Conservation (phyloP, 805 yeast genomes). For the Sugiyamaella boreocaroliniensis region DNA sequence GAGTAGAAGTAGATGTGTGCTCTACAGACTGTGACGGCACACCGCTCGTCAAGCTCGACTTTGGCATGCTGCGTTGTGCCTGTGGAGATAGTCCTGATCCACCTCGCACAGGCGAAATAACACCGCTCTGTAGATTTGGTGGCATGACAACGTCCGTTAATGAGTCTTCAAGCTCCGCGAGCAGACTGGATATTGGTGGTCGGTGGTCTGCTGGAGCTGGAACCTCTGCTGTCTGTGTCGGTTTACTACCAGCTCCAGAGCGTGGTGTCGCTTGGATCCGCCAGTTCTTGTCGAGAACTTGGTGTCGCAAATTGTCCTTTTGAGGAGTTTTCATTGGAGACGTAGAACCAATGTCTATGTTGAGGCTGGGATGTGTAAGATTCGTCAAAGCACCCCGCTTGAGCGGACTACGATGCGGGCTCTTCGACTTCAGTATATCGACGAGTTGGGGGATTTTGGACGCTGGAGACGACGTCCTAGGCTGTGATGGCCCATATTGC, state of each 20-base stretch:
- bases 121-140: conserved; percentile 10
- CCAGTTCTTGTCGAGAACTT: conserved; percentile 31
- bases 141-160: conserved; percentile 3
- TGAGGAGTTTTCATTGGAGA: neutral
- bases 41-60: neutral
- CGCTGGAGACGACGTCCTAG: conserved; percentile 1
- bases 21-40: neutral
- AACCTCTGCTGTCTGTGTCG: neutral
- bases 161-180: neutral
- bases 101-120: conserved; percentile 3
- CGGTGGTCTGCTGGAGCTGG: neutral
- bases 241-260: neutral
- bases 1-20: neutral
- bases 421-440: neutral
- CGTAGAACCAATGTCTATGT: neutral
- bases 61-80: neutral
- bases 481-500: conserved; percentile 1
- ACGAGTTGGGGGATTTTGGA: neutral
- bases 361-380: neutral
- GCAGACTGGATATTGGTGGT: neutral
- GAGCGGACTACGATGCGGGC: conserved; percentile 7
- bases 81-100: neutral
- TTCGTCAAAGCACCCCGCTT: neutral
- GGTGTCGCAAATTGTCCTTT: conserved; percentile 23
- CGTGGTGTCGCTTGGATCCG: conserved; percentile 31